These are phyloP conservation scores for Bipolaris gigantea DNA, from an alignment of 2,329 filamentous ascomycete species.

Conservation along the genomic window DNA sequence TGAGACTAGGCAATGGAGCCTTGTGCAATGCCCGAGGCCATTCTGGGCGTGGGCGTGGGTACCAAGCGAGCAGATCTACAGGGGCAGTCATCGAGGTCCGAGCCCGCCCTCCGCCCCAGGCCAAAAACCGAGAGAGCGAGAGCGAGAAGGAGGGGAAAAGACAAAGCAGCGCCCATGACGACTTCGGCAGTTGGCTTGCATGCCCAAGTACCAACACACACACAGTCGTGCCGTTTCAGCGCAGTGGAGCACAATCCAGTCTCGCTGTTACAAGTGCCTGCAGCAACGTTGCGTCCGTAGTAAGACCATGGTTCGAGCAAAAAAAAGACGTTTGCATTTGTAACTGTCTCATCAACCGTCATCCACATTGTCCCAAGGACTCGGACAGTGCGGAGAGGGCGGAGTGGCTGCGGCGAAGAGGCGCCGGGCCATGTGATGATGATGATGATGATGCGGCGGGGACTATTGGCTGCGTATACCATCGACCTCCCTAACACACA, in stretches of 20 bases:
- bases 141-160: background rate
- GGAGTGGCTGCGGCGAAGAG: conserved; percentile 33
- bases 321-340: conserved; percentile 8
- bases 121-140: background rate
- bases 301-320: conserved; percentile 10
- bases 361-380: conserved; percentile 22
- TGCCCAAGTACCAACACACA: background rate
- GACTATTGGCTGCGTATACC: background rate
- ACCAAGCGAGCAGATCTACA: conserved; percentile 25
- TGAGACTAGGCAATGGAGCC: conserved; percentile 1
- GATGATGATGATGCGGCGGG: too few species aligned
- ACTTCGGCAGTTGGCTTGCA: conserved; percentile 17
- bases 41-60: conserved; percentile 3
- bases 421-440: conserved; percentile 12
- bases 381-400: conserved; percentile 36
- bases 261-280: conserved; percentile 21
- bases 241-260: conserved; percentile 19
- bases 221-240: conserved; percentile 23
- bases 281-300: conserved; percentile 13
- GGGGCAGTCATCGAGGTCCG: conserved; percentile 20
- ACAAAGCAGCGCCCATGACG: conserved; percentile 17
- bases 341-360: conserved; percentile 4
- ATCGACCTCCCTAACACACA: too few species aligned
- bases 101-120: conserved; percentile 17
- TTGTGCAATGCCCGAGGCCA: conserved; percentile 5